These are phyloP conservation scores for Agrocybe praecox DNA, from an alignment of 768 basidiomycete species.

Conservation along the genomic window DNA sequence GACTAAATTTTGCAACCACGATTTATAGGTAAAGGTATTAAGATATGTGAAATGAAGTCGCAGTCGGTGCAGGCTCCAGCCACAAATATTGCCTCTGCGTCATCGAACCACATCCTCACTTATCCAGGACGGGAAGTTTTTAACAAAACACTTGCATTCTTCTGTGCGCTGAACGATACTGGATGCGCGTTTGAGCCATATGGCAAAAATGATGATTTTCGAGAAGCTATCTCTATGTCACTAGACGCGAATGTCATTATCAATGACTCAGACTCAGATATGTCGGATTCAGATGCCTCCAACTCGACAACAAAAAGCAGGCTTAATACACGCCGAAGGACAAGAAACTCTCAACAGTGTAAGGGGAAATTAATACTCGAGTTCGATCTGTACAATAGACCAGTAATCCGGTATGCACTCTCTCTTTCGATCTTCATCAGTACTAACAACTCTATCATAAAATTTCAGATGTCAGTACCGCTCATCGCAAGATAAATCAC, in stretches of 20 bases:
- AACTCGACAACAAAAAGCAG: no score
- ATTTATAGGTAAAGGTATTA: background rate
- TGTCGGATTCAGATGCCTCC: no score
- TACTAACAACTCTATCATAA: no score
- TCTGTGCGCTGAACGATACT: background rate
- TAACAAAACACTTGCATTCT: background rate
- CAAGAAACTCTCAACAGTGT: no score
- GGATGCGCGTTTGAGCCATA: background rate
- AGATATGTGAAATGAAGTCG: background rate
- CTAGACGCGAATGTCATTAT: background rate
- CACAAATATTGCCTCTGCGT: no score
- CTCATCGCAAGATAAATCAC: background rate
- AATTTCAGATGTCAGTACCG: background rate
- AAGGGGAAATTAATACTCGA: no score
- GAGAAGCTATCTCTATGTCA: background rate
- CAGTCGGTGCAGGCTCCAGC: background rate
- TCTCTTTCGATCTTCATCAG: no score
- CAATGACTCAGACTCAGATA: background rate
- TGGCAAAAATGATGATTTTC: background rate
- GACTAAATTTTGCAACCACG: no score
- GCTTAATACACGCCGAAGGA: no score
- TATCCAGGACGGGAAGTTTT: background rate
- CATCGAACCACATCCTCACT: no score
- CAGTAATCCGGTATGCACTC: no score
- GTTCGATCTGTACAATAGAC: no score